These are phyloP conservation scores for Austroboletus niveus DNA, from an alignment of 1,284 basidiomycete species.

Conservation along the genomic window DNA sequence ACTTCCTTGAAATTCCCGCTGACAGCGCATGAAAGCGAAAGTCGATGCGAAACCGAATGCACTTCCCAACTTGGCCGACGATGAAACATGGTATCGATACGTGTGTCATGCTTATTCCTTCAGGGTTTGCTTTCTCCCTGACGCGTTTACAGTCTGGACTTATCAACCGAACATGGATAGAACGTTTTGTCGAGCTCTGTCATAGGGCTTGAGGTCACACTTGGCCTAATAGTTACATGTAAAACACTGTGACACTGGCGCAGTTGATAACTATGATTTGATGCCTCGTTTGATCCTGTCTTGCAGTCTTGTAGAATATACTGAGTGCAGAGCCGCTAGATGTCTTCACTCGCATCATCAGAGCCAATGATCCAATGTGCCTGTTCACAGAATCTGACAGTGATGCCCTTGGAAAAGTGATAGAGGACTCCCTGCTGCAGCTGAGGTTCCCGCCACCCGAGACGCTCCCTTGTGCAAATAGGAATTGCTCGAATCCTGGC, in stretches of 20 bases:
- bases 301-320: too few relatives aligned
- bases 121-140: background rate
- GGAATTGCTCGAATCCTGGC: slow-evolving; percentile 25
- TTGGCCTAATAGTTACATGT: too few relatives aligned
- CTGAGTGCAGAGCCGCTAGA: background rate
- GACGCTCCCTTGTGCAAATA: slow-evolving; percentile 20
- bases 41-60: slow-evolving; percentile 14
- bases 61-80: slow-evolving; percentile 22
- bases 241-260: too few relatives aligned
- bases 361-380: slow-evolving; percentile 20
- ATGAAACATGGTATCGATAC: slow-evolving; percentile 28
- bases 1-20: background rate
- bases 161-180: slow-evolving; percentile 24
- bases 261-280: too few relatives aligned
- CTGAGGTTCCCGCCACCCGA: slow-evolving; percentile 20
- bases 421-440: slow-evolving; percentile 13
- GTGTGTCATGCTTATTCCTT: slow-evolving; percentile 10
- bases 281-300: too few relatives aligned
- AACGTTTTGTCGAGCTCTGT: slow-evolving; percentile 28
- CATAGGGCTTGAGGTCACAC: background rate
- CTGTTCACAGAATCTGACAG: slow-evolving; percentile 19
- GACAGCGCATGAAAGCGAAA: slow-evolving; percentile 20
- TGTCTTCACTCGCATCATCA: slow-evolving; percentile 14
- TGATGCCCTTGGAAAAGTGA: slow-evolving; percentile 13
- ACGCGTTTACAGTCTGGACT: slow-evolving; percentile 15